A percentile compares a stretch with the other conserved stretches of the same genome.
phyloP scores from a whole-genome alignment of 495 filamentous ascomycete species.

The Penicillium bialowiezense region DNA sequence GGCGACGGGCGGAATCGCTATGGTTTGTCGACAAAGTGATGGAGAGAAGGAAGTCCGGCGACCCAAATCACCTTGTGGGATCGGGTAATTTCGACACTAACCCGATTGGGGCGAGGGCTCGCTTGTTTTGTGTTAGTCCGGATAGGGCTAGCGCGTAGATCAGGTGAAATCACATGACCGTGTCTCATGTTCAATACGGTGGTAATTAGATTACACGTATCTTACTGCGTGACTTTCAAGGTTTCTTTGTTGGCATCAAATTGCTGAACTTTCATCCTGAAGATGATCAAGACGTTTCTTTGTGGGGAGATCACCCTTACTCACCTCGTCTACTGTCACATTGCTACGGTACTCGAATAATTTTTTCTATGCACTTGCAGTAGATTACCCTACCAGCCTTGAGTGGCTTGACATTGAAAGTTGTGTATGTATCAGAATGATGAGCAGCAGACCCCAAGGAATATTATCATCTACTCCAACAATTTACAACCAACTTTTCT shows the following conservation, averaged over 20 bases:
- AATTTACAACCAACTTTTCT: too few species aligned
- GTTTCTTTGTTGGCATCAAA: conserved; percentile 4
- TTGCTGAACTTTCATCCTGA: background rate
- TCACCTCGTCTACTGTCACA: too few species aligned
- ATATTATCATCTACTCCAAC: too few species aligned
- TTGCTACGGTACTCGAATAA: too few species aligned
- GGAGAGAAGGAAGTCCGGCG: conserved; percentile 40
- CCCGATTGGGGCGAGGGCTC: conserved; percentile 34
- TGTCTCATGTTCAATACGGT: background rate
- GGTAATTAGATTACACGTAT: too few species aligned
- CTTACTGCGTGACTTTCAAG: background rate
- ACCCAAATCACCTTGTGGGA: conserved; percentile 43
- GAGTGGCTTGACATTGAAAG: too few species aligned
- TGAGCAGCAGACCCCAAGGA: too few species aligned
- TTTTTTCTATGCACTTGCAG: too few species aligned
- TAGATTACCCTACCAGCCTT: too few species aligned
- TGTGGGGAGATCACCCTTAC: too few species aligned
- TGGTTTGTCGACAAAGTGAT: conserved; percentile 47
- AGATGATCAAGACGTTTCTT: background rate
- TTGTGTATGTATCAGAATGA: too few species aligned
- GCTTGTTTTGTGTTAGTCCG: conserved; percentile 31
- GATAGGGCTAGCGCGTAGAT: conserved; percentile 8
- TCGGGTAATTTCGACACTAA: conserved; percentile 41
- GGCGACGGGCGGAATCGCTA: conserved; percentile 48
- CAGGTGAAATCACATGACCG: conserved; percentile 17